Evolutionary conservation across 75 land plant genomes (phyloP).

Genomic region (Pinus tabuliformis): DNA sequence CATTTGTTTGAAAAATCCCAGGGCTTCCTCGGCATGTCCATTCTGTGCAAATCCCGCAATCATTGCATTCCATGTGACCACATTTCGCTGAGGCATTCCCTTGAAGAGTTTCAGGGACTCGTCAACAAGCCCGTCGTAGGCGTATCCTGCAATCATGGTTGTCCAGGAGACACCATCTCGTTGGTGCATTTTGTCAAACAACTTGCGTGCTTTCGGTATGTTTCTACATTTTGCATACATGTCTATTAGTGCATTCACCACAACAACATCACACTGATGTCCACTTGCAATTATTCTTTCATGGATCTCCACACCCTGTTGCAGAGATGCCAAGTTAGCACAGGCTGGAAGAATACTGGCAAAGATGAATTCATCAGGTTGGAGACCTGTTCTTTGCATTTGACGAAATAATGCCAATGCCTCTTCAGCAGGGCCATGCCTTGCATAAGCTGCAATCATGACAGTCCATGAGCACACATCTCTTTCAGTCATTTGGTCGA

Average conservation of each 20-base stretch:
- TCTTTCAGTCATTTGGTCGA: conserved; percentile 28
- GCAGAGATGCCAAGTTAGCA: conserved; percentile 13
- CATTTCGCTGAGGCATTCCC: conserved; percentile 9
- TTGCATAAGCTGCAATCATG: conserved; percentile 48
- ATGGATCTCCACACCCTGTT: conserved; percentile 22
- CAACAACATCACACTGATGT: conserved; percentile 12
- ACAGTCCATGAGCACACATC: conserved; percentile 15
- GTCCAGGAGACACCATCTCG: conserved; percentile 57
- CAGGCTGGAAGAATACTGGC: conserved; percentile 49
- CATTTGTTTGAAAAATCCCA: no score
- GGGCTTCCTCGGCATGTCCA: conserved; percentile 11
- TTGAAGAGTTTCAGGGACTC: conserved; percentile 29
- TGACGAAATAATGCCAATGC: conserved; percentile 33
- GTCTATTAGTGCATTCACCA: conserved; percentile 27
- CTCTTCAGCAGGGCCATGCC: conserved; percentile 11
- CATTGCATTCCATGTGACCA: conserved; percentile 20
- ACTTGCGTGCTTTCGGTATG: conserved; percentile 14
- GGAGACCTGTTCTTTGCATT: conserved; percentile 39
- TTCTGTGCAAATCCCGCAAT: conserved; percentile 16
- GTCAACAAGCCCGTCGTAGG: conserved; percentile 11
- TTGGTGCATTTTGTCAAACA: conserved; percentile 45
- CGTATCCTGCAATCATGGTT: conserved; percentile 28
- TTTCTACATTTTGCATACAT: conserved; percentile 32
- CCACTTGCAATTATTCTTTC: conserved; percentile 20
- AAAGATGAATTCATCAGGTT: conserved; percentile 50